phyloP scores from a whole-genome alignment of 495 filamentous ascomycete genomes.

The Parmelia sp. region DNA sequence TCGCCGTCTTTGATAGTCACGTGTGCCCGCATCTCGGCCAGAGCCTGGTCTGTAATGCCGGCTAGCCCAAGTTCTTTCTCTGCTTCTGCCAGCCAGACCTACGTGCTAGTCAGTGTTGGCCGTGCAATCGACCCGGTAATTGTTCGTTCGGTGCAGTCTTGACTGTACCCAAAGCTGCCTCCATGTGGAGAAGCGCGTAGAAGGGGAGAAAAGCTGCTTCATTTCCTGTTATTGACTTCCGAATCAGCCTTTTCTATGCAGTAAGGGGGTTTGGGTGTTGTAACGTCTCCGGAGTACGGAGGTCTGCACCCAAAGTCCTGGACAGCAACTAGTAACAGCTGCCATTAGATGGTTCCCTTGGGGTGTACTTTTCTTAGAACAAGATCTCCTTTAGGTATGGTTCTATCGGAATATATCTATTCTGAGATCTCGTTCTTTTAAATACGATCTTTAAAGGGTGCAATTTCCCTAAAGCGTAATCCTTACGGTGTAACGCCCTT shows the following conservation, averaged over 20 bases:
- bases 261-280: neutral
- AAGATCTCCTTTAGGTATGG: too few species aligned
- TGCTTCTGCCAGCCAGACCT: conserved; percentile 74
- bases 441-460: too few species aligned
- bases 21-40: conserved; percentile 68
- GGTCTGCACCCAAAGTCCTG: too few species aligned
- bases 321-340: too few species aligned
- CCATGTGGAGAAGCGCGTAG: neutral
- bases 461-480: too few species aligned
- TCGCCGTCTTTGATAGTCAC: conserved; percentile 69
- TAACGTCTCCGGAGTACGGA: neutral
- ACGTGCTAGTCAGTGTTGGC: conserved; percentile 37
- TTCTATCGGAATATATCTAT: too few species aligned
- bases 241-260: neutral
- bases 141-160: too few species aligned
- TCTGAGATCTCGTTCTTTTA: too few species aligned
- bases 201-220: neutral
- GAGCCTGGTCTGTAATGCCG: conserved; percentile 61
- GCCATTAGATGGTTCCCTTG: too few species aligned
- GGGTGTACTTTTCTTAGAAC: too few species aligned
- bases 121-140: neutral
- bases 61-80: conserved; percentile 62
- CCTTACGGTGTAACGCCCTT: too few species aligned
- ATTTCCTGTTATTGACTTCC: neutral
- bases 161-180: neutral